Percentiles rank a stretch among this genome's conserved stretches.
These are phyloP conservation scores for Saccharomycopsis sp. DNA, from an alignment of 805 yeast species.

Conservation along the genomic window DNA sequence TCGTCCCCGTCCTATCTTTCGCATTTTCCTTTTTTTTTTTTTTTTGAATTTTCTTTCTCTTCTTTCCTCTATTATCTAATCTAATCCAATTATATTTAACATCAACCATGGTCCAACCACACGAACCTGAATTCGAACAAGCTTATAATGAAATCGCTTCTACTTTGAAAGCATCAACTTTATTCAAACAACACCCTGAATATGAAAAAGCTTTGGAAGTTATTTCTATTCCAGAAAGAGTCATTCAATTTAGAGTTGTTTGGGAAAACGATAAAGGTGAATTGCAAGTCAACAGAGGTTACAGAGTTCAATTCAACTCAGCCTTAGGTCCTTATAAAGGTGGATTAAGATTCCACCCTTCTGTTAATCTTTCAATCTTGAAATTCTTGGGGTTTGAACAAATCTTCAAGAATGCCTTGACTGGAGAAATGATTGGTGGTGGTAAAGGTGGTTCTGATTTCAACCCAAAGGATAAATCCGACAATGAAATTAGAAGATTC, in stretches of 20 bases:
- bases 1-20: no score
- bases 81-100: no score
- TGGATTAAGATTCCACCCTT: constrained; percentile 96
- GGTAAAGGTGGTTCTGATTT: constrained; percentile 99
- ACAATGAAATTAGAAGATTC: constrained; percentile 92
- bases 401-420: constrained; percentile 95
- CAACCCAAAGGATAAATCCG: constrained; percentile 93
- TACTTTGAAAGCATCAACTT: constrained; percentile 85
- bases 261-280: constrained; percentile 97
- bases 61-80: no score
- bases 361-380: constrained; percentile 89
- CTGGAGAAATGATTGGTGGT: constrained; percentile 98
- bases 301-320: constrained; percentile 97
- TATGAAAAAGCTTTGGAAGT: constrained; percentile 84
- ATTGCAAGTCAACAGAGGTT: constrained; percentile 92
- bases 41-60: no score
- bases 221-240: constrained; percentile 91
- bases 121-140: constrained; percentile 98
- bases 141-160: constrained; percentile 90
- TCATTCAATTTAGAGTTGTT: constrained; percentile 92
- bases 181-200: constrained; percentile 83
- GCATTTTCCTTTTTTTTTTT: no score
- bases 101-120: constrained; percentile 31
- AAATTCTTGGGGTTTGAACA: constrained; percentile 98
- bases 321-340: constrained; percentile 99